A percentile compares a stretch with the other conserved stretches of the same genome.
Conservation (phyloP, 352 stramenopile genomes). For the Pseudoperonospora humuli region DNA sequence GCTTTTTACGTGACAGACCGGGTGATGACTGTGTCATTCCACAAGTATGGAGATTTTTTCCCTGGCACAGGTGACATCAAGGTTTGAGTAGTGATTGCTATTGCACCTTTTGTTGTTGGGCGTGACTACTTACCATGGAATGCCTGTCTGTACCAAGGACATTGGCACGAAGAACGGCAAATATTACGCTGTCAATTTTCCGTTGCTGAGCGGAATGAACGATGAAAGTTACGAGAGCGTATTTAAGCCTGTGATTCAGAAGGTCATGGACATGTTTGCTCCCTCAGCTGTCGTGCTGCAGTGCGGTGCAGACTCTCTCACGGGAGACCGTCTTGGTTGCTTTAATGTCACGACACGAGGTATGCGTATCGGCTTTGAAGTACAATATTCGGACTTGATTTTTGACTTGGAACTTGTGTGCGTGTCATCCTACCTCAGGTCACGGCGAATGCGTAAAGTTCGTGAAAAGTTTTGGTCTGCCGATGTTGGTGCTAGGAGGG, state of each 20-base stretch:
- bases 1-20: slow-evolving; percentile 94
- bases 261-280: slow-evolving; percentile 87
- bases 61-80: slow-evolving; percentile 93
- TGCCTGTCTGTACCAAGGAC: slow-evolving; percentile 52
- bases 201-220: slow-evolving; percentile 93
- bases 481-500: slow-evolving; percentile 75
- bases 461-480: slow-evolving; percentile 83
- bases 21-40: slow-evolving; percentile 99
- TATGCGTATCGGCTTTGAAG: slow-evolving; percentile 6
- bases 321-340: slow-evolving; percentile 93
- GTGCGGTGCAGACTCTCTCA: slow-evolving; percentile 96
- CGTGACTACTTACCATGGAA: background rate
- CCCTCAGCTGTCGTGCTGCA: slow-evolving; percentile 94
- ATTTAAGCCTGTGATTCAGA: slow-evolving; percentile 96
- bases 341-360: slow-evolving; percentile 94
- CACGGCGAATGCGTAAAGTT: slow-evolving; percentile 78
- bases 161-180: slow-evolving; percentile 91
- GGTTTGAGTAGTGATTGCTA: slow-evolving; percentile 10
- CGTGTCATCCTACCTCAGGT: slow-evolving; percentile 16
- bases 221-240: slow-evolving; percentile 93
- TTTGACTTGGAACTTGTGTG: background rate
- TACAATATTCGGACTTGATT: background rate
- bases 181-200: slow-evolving; percentile 96
- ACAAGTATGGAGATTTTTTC: slow-evolving; percentile 99
- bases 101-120: background rate